Evolutionary conservation across 495 filamentous ascomycete species (phyloP), one percentile per base, ranked within the genome.

Genomic region (Saxophila tyrrhenica): DNA sequence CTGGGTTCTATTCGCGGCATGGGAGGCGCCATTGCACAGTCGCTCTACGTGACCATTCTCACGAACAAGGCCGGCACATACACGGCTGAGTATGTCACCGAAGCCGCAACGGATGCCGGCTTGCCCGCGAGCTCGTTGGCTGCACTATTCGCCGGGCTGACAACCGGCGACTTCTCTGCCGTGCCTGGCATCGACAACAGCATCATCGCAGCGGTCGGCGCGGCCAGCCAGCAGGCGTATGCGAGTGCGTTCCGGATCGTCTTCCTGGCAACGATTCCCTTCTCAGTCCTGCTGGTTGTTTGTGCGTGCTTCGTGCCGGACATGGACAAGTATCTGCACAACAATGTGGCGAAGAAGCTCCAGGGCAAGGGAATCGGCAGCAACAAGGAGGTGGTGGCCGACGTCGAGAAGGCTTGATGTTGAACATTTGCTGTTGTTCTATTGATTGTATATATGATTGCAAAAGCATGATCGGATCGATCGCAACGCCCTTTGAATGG

Each of bases 21-120:
- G 39, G 64, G 63, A 25, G 65, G 61, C n/a, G 56, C 65, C 20
- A 51, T 69, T 38, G 60, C 58, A 58, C 62, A 64, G 32, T 61
- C 73, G 13, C 70, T 79, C 55, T 77, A 76, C 60, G 69, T 70
- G 57, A 69, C 68, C 22, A 73, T 78, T 46, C 66, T 75, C 10
- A 62, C 59, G 13, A 75, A 72, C 62, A 69, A 70, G 24, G 57
- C 75, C 16, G 58, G 64, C 35, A 48, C 47, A 7, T 69, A 67
- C 45, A 53, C 75, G 0, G 71, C 73, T n/a, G 42, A 59, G 2
- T 69, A 69, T 50, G 66, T 76, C 22, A 58, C 66, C 2, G 63
- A 67, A 7, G 74, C 70, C 13, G 73, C 69, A 0, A 38, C 70
- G 0, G 56, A 60, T 11, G 71, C 73, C 17, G 75, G 76, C 11